These are phyloP conservation scores for Persicaria tinctoria DNA, from an alignment of 148 eudicot species.

Conservation along the genomic window DNA sequence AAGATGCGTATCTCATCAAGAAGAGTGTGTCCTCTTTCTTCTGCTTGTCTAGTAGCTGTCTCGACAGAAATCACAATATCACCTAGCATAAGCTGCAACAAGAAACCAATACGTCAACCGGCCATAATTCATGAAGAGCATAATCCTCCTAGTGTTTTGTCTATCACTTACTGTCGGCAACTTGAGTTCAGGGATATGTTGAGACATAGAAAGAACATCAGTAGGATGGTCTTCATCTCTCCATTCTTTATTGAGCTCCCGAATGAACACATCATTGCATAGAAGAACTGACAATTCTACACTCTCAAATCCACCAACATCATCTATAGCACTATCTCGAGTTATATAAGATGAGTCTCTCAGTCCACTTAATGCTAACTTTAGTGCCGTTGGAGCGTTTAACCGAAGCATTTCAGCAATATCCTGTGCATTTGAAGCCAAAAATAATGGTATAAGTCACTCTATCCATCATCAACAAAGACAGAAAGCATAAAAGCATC, in stretches of 20 bases:
- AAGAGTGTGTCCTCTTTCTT: constrained; percentile 81
- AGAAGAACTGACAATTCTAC: constrained; percentile 77
- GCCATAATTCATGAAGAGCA: neutral
- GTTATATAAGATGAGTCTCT: constrained; percentile 60
- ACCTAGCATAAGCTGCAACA: constrained; percentile 91
- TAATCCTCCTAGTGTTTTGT: constrained; percentile 8
- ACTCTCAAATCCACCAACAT: constrained; percentile 60
- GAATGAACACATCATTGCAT: constrained; percentile 82
- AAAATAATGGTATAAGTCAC: constrained; percentile 4
- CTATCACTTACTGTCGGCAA: constrained; percentile 60
- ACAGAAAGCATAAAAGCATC: too few species aligned
- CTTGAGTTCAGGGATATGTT: constrained; percentile 81
- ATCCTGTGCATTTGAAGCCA: constrained; percentile 32
- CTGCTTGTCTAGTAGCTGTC: constrained; percentile 93
- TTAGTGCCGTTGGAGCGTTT: constrained; percentile 87
- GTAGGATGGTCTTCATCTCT: constrained; percentile 90
- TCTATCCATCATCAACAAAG: too few species aligned
- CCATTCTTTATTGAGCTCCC: constrained; percentile 85
- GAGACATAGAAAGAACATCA: constrained; percentile 97
- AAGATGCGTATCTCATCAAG: constrained; percentile 92
- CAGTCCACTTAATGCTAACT: constrained; percentile 63
- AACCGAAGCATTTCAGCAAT: constrained; percentile 78
- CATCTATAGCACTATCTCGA: constrained; percentile 55
- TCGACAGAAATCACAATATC: constrained; percentile 92
- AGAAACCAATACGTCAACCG: neutral